Evolutionary conservation across 768 basidiomycete genomes (phyloP), one percentile per base, ranked within the genome.

Genomic region (Russula foetens): DNA sequence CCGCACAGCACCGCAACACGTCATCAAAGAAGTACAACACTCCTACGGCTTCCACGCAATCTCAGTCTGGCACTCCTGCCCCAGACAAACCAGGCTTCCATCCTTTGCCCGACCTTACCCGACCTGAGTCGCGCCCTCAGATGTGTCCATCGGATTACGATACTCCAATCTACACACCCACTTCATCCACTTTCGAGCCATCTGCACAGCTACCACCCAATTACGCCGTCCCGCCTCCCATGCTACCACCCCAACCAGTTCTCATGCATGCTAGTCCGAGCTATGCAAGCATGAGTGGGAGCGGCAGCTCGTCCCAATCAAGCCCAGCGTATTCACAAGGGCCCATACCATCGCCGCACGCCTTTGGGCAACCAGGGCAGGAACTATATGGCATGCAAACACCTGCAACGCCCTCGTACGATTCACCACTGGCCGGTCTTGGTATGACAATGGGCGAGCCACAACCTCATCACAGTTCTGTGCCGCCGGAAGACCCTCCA

Each of bases 291-390:
- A 33, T 62, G 38, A 62, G 60, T 17, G 60, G 55, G 17, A 62
- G 61, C 39, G 56, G 56, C 23, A 62, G 56, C 29, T 62, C 61
- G 28, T 62, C 61, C 5, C 61, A 62, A 28, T 62, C 61, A 23
- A 62, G 61, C 35, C 61, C 61, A 12, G 61, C 61, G 26, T 62
- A 62, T 53, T 63, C 58, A 54, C 62, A 60, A 26, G 59, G 47
- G 15, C 59, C 55, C 9, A 56, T 61, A 15, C 60, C 60, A 9
- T 62, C 63, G 11, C 54, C 63, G 38, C 63, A 62, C 35, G 41
- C 63, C 17, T 64, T 56, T 44, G 49, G 53, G 39, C 63, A 44
- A 26, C 50, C 53, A 49, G 53, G 48, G 46, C 41, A 17, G 31
- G 59, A 54, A 8, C 3, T 62, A 19, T 64, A 62, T 46, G 41